Evolutionary conservation across 108 stramenopile genomes (phyloP).

Genomic region (Nannochloropsis granulata): DNA sequence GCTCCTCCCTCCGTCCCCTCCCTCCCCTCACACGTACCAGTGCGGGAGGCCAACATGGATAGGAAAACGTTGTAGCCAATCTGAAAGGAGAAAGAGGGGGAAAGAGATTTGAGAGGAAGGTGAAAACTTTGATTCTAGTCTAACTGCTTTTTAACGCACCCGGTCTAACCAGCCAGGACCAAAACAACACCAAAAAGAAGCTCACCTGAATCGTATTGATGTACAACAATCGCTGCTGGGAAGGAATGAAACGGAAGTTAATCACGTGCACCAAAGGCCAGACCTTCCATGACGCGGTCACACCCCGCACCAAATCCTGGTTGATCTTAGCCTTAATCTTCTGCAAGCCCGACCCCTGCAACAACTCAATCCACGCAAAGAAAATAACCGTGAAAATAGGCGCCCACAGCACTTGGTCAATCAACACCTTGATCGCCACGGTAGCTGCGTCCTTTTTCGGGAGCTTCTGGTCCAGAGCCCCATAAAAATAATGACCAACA

Average conservation of each 20-base stretch:
- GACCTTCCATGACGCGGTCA: constrained; percentile 45
- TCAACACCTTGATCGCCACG: constrained; percentile 72
- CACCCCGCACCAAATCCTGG: constrained; percentile 60
- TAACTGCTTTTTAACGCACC: not conserved
- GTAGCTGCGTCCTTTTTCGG: constrained; percentile 74
- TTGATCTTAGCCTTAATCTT: constrained; percentile 63
- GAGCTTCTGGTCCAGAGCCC: constrained; percentile 64
- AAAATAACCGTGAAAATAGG: constrained; percentile 85
- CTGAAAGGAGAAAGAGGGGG: not conserved
- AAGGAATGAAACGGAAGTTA: constrained; percentile 87
- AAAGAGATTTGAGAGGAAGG: not conserved
- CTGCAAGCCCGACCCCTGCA: constrained; percentile 50
- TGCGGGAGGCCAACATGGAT: constrained; percentile 7
- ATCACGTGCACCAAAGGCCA: constrained; percentile 68
- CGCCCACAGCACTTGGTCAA: constrained; percentile 63
- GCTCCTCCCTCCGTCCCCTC: too few relatives aligned
- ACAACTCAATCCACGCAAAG: constrained; percentile 73
- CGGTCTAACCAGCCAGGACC: not conserved
- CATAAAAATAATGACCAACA: constrained; percentile 88
- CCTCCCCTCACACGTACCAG: not conserved
- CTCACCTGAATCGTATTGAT: constrained; percentile 91
- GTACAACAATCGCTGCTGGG: constrained; percentile 77
- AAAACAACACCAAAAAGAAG: constrained; percentile 26
- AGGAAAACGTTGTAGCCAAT: constrained; percentile 32
- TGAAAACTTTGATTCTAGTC: not conserved